Conservation (phyloP, 2,329 filamentous ascomycete genomes). For the Canariomyces notabilis region DNA sequence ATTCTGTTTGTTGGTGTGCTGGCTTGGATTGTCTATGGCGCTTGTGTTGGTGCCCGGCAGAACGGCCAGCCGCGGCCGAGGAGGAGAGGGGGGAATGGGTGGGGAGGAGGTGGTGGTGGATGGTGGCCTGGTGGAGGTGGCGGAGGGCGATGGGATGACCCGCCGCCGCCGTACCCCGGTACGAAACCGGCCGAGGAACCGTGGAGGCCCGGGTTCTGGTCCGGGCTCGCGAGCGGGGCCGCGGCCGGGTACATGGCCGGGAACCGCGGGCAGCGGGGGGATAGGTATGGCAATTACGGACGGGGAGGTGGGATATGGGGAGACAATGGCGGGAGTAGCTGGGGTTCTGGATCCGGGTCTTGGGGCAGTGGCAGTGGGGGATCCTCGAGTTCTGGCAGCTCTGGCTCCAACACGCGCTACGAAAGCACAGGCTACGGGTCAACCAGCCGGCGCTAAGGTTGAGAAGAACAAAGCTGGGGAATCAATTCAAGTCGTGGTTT, state of each 20-base stretch:
- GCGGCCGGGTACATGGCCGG: slow-evolving; percentile 64
- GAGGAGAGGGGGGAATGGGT: slow-evolving; percentile 40
- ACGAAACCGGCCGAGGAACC: slow-evolving; percentile 39
- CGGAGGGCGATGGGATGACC: slow-evolving; percentile 35
- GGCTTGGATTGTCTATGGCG: slow-evolving; percentile 57
- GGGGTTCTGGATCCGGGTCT: slow-evolving; percentile 32
- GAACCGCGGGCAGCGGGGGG: slow-evolving; percentile 35
- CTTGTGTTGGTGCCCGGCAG: slow-evolving; percentile 32
- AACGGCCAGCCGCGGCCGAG: slow-evolving; percentile 28
- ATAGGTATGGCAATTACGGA: slow-evolving; percentile 29
- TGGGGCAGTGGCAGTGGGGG: slow-evolving; percentile 26
- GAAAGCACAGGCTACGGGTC: slow-evolving; percentile 71
- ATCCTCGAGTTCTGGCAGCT: slow-evolving; percentile 28
- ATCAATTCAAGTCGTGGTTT: slow-evolving; percentile 9
- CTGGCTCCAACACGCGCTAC: slow-evolving; percentile 43
- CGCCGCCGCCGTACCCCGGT: slow-evolving; percentile 51
- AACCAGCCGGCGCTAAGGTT: slow-evolving; percentile 51
- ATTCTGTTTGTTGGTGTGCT: slow-evolving; percentile 56
- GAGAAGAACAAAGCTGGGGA: background rate
- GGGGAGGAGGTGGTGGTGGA: slow-evolving; percentile 40
- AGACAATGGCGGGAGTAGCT: slow-evolving; percentile 24
- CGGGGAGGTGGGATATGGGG: slow-evolving; percentile 7
- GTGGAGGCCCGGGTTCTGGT: slow-evolving; percentile 74
- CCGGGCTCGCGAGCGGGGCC: slow-evolving; percentile 60
- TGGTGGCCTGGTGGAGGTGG: slow-evolving; percentile 35